Conservation (phyloP, 73 alveolate genomes). For the Loxodes magnus region DNA sequence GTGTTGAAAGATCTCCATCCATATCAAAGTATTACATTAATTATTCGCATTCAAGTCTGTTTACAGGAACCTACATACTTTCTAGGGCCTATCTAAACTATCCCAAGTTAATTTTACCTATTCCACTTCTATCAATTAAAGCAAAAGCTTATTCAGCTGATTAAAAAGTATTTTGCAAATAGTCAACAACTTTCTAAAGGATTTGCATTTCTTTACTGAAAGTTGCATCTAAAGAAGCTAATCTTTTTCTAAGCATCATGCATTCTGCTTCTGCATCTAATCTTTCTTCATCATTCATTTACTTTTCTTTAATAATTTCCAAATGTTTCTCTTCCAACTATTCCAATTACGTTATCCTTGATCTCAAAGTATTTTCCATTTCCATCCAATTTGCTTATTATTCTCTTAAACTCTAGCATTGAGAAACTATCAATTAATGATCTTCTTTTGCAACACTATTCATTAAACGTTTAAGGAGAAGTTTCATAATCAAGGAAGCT, state of each 20-base stretch:
- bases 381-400: conserved; percentile 42
- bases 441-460: conserved; percentile 36
- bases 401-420: conserved; percentile 21
- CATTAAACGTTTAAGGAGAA: conserved; percentile 30
- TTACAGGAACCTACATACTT: too few relatives aligned
- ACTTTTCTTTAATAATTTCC: conserved; percentile 27
- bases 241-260: conserved; percentile 27
- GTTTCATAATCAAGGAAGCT: conserved; percentile 34
- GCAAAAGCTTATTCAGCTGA: conserved; percentile 41
- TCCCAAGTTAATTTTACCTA: conserved; percentile 27
- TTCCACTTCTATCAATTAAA: conserved; percentile 37
- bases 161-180: conserved; percentile 23
- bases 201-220: conserved; percentile 42
- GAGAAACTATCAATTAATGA: conserved; percentile 19
- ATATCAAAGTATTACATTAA: too few relatives aligned
- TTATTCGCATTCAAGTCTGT: too few relatives aligned
- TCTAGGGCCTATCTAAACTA: conserved; percentile 37
- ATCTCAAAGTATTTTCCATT: conserved; percentile 14
- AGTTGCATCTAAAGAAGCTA: conserved; percentile 28
- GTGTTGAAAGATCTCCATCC: too few relatives aligned
- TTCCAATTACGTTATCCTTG: conserved; percentile 20
- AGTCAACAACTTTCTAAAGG: conserved; percentile 21
- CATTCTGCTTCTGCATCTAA: conserved; percentile 45
- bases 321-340: conserved; percentile 19
- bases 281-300: conserved; percentile 24